A percentile compares a stretch with the other conserved stretches of the same genome.
These are phyloP conservation scores for Boletus sp. DNA, from an alignment of 1,284 basidiomycete genomes.

Conservation along the genomic window DNA sequence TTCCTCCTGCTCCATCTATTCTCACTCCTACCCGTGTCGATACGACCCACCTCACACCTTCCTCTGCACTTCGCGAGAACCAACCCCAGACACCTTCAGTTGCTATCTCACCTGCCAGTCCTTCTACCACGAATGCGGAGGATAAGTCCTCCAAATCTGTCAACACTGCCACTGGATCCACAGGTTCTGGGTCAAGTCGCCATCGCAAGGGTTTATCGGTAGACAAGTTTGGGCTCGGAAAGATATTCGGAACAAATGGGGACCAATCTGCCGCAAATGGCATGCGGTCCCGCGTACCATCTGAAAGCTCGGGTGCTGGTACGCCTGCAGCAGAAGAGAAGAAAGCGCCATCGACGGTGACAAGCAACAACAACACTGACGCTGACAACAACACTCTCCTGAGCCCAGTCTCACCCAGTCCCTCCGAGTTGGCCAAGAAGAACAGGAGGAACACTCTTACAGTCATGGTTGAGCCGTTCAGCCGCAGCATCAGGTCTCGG, in stretches of 20 bases:
- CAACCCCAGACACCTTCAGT: slow-evolving; percentile 37
- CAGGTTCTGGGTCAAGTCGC: slow-evolving; percentile 44
- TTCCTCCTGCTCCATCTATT: slow-evolving; percentile 22
- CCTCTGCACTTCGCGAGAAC: slow-evolving; percentile 24
- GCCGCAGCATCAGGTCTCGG: slow-evolving; percentile 52
- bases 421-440: slow-evolving; percentile 45
- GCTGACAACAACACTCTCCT: slow-evolving; percentile 31
- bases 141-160: slow-evolving; percentile 35
- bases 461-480: slow-evolving; percentile 77
- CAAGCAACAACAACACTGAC: slow-evolving; percentile 8
- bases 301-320: slow-evolving; percentile 37
- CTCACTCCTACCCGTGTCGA: slow-evolving; percentile 23
- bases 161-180: slow-evolving; percentile 34
- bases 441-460: slow-evolving; percentile 74
- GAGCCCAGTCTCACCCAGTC: slow-evolving; percentile 32
- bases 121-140: slow-evolving; percentile 40
- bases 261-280: slow-evolving; percentile 29
- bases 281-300: slow-evolving; percentile 38
- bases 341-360: slow-evolving; percentile 7
- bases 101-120: slow-evolving; percentile 47
- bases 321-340: slow-evolving; percentile 24
- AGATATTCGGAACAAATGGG: slow-evolving; percentile 47
- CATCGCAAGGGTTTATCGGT: slow-evolving; percentile 62
- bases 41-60: slow-evolving; percentile 21
- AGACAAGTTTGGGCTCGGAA: slow-evolving; percentile 71